phyloP scores from a whole-genome alignment of 805 yeast species.

The Nadsonia fulvescens region DNA sequence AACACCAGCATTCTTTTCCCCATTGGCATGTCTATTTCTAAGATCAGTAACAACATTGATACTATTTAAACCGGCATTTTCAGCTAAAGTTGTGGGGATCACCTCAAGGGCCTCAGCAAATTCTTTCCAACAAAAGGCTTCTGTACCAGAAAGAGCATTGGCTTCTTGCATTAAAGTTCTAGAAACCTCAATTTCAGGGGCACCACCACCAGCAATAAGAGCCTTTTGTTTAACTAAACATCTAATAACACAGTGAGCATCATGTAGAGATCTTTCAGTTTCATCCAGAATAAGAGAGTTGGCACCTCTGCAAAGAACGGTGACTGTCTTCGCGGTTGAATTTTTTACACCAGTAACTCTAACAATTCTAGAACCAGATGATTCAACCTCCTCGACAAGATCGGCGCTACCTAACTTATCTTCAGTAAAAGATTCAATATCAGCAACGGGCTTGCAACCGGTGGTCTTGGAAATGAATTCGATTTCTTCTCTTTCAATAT shows the following conservation, averaged over 20 bases:
- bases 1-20: conserved; percentile 88
- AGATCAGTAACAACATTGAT: conserved; percentile 83
- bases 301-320: conserved; percentile 90
- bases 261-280: conserved; percentile 93
- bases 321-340: conserved; percentile 38
- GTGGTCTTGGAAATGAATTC: conserved; percentile 74
- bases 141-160: conserved; percentile 59
- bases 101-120: conserved; percentile 84
- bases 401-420: conserved; percentile 88
- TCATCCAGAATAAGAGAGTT: conserved; percentile 81
- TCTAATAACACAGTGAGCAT: conserved; percentile 85
- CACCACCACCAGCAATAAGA: conserved; percentile 96
- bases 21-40: conserved; percentile 77
- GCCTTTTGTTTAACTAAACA: conserved; percentile 79
- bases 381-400: conserved; percentile 75
- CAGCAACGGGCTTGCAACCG: conserved; percentile 94
- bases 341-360: conserved; percentile 34
- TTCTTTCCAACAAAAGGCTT: conserved; percentile 80
- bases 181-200: conserved; percentile 86
- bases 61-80: conserved; percentile 86
- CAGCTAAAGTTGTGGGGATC: conserved; percentile 86
- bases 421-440: conserved; percentile 81
- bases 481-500: conserved; percentile 88
- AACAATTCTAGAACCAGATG: conserved; percentile 78
- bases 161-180: conserved; percentile 57